phyloP scores from a whole-genome alignment of 1,284 basidiomycete species.

The Caloboletus firmus region DNA sequence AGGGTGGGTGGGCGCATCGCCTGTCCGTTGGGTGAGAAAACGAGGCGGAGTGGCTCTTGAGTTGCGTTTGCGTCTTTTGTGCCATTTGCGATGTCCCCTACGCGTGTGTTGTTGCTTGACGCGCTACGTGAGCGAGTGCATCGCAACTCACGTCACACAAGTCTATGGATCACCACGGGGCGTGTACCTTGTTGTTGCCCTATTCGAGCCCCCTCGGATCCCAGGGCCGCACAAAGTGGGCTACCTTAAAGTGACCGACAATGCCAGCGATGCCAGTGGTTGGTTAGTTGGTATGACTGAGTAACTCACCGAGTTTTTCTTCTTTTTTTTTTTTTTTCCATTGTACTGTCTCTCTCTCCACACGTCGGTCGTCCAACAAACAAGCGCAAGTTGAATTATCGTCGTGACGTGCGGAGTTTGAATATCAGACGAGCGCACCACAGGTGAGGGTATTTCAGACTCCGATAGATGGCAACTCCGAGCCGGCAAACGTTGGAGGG shows the following conservation, averaged over 20 bases:
- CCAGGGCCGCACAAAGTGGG: too few species aligned
- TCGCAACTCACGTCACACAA: slow-evolving; percentile 18
- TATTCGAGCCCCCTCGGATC: neutral
- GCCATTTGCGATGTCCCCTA: slow-evolving; percentile 30
- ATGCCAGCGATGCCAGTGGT: neutral
- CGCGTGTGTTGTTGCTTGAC: slow-evolving; percentile 8
- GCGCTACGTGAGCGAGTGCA: slow-evolving; percentile 1
- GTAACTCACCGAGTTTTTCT: too few species aligned
- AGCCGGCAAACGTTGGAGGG: slow-evolving; percentile 9
- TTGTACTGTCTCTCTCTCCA: too few species aligned
- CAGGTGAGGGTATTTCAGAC: slow-evolving; percentile 8
- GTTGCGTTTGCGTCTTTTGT: slow-evolving; percentile 38
- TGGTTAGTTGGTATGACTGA: too few species aligned
- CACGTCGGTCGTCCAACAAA: too few species aligned
- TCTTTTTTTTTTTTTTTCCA: too few species aligned
- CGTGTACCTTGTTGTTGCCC: neutral
- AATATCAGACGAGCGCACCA: neutral
- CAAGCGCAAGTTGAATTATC: neutral
- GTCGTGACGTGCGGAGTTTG: slow-evolving; percentile 23
- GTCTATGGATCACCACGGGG: slow-evolving; percentile 7
- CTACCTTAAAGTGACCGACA: neutral
- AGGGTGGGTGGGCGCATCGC: neutral
- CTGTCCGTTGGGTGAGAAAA: too few species aligned
- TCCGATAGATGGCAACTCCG: slow-evolving; percentile 23
- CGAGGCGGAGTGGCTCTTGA: slow-evolving; percentile 12